Evolutionary conservation across 352 stramenopile species (phyloP).

Genomic region (Pythium volutum): DNA sequence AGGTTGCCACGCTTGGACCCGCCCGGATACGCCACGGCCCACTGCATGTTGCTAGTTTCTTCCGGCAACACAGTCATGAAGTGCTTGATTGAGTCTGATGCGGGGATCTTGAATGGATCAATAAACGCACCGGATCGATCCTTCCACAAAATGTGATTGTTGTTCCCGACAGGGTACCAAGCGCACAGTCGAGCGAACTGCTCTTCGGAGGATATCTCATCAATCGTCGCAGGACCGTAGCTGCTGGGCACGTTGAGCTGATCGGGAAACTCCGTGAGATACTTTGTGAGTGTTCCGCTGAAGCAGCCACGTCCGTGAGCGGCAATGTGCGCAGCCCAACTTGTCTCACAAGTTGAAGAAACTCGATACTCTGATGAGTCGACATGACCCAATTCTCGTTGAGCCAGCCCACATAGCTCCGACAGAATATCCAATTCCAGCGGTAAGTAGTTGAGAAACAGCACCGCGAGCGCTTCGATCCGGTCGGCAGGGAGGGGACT

Average conservation of each 20-base stretch:
- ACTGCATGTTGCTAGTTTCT: neutral
- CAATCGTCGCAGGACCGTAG: neutral
- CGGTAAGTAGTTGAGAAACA: constrained; percentile 48
- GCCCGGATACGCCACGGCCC: neutral
- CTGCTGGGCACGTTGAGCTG: neutral
- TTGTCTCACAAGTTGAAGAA: neutral
- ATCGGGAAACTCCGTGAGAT: neutral
- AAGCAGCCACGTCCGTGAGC: neutral
- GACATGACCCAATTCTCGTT: constrained; percentile 27
- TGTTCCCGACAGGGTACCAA: neutral
- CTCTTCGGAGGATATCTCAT: neutral
- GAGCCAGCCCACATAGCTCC: constrained; percentile 33
- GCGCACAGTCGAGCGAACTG: neutral
- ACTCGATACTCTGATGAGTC: neutral
- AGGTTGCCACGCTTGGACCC: constrained; percentile 1
- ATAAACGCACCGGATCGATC: neutral
- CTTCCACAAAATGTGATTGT: neutral
- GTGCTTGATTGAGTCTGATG: neutral
- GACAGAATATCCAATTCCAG: constrained; percentile 33
- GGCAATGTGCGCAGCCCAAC: neutral
- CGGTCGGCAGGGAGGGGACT: constrained; percentile 29
- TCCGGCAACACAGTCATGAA: neutral
- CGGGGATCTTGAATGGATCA: constrained; percentile 9
- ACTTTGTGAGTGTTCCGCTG: neutral
- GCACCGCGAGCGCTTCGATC: constrained; percentile 24